Percentiles rank a stretch among this genome's conserved stretches.
Evolutionary conservation across 192 early-diverging fungal species (phyloP).

Genomic region (Umbelopsis sp.): DNA sequence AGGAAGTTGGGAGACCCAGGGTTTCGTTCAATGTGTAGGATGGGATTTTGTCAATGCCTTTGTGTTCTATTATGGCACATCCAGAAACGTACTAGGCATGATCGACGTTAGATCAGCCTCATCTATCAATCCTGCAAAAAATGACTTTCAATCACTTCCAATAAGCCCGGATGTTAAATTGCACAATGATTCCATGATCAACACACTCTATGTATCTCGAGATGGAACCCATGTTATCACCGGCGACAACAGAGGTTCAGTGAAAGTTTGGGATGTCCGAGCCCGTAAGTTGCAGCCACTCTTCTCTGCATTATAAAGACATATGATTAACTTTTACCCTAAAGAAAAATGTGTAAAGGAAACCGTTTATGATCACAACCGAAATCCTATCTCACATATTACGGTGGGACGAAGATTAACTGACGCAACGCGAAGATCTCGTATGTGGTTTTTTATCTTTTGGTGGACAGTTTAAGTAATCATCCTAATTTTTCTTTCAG

Average conservation of each 20-base stretch:
- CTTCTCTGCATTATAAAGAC: neutral
- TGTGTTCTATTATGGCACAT: slow-evolving; percentile 80
- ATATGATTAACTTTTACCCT: neutral
- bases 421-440: slow-evolving; percentile 40
- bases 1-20: slow-evolving; percentile 69
- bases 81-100: slow-evolving; percentile 71
- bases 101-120: slow-evolving; percentile 51
- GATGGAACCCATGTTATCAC: slow-evolving; percentile 76
- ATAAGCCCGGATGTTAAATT: slow-evolving; percentile 39
- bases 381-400: slow-evolving; percentile 81
- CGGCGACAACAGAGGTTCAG: slow-evolving; percentile 82
- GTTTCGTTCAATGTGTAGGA: slow-evolving; percentile 85
- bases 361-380: slow-evolving; percentile 63
- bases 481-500: slow-evolving; percentile 11
- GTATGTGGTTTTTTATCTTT: slow-evolving; percentile 21
- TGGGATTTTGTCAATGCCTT: slow-evolving; percentile 73
- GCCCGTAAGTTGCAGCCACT: slow-evolving; percentile 48
- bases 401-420: slow-evolving; percentile 53
- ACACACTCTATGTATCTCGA: slow-evolving; percentile 75
- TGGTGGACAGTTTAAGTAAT: neutral
- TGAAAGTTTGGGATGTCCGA: slow-evolving; percentile 94
- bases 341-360: slow-evolving; percentile 60
- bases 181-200: slow-evolving; percentile 80
- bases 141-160: neutral
- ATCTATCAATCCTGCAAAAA: neutral